A percentile compares a stretch with the other conserved stretches of the same genome.
phyloP scores from a whole-genome alignment of 371 early-diverging fungal species.

The Zychaea mexicana region DNA sequence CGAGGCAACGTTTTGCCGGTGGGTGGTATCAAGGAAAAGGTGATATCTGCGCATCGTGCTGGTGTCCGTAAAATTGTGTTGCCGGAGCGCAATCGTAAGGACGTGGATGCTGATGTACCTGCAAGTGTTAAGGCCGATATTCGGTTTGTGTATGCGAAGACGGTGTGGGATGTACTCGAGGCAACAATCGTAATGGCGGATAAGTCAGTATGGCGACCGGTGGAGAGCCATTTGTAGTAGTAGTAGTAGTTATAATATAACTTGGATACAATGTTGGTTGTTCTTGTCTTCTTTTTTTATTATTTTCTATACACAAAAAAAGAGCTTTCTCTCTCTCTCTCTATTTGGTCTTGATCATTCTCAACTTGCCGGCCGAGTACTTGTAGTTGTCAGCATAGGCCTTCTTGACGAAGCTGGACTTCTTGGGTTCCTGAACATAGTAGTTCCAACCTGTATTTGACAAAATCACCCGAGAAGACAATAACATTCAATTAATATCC shows the following conservation, averaged over 20 bases:
- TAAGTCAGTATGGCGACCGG: slow-evolving; percentile 16
- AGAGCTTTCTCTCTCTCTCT: too few species aligned
- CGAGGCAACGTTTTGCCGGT: slow-evolving; percentile 86
- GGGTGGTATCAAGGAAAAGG: slow-evolving; percentile 87
- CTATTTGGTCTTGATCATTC: slow-evolving; percentile 86
- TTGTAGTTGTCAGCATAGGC: slow-evolving; percentile 91
- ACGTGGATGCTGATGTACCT: slow-evolving; percentile 72
- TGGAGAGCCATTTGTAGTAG: slow-evolving; percentile 34
- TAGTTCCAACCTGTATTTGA: slow-evolving; percentile 72
- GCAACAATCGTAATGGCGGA: slow-evolving; percentile 35
- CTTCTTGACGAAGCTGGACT: slow-evolving; percentile 73
- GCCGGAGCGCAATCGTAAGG: slow-evolving; percentile 61
- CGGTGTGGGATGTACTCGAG: slow-evolving; percentile 71
- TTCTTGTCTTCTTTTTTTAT: neutral
- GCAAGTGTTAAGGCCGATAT: slow-evolving; percentile 66
- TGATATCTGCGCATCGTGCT: slow-evolving; percentile 83
- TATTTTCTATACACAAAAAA: too few species aligned
- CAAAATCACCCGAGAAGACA: too few species aligned
- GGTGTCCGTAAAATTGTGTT: slow-evolving; percentile 68
- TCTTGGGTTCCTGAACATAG: slow-evolving; percentile 86
- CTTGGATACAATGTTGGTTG: neutral
- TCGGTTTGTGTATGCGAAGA: slow-evolving; percentile 71
- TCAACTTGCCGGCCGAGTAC: slow-evolving; percentile 76
- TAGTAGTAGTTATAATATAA: neutral
- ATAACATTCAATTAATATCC: too few species aligned